Base-by-base conservation (phyloP, 1,284 basidiomycete species). In the Hypsizygus ulmarius region DNA sequence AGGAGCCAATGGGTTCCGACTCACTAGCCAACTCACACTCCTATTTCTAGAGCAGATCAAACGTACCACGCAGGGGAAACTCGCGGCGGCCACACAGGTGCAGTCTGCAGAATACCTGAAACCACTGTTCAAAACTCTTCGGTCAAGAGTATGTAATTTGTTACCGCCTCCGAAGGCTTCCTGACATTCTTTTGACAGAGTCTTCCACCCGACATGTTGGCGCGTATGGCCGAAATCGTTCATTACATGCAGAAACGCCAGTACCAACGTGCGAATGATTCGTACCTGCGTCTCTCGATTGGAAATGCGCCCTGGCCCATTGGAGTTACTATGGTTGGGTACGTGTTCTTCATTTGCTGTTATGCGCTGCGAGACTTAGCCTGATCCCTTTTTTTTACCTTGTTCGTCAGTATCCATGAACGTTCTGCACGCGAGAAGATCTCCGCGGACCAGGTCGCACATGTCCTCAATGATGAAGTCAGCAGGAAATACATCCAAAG, bases 231-330 rank as follows among this genome's bases (percentile, higher is more conserved):
- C 7, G 95, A 99, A 67, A 97, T 99, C 51, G 90, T 98, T 2
- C 90, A 98, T 62, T 75, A 93, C 68, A 94, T 97, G 90, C 97
- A 99, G 66, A 88, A 81, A 56, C 84, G 97, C 21, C 83, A 95
- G 66, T 99, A 99, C 62, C 89, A 97, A 61, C 81, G 78, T 50
- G 97, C 97, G 0, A 99, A 99, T 62, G 97, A 99, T 64, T 88
- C 94, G 0, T 99, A 99, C 67, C 81, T 99, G 12, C 88, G 96
- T 18, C 74, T 99, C 28, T 95, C 91, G 3, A 99, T 99, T 53
- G 97, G 97, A 12, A 99, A 97, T 63, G 96, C 97, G 0, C 95
- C 97, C 1, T 99, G 97, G 97, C 97, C 97, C 0, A 98, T 99
- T 62, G 97, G 97, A 46, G 97, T 99, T 4, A 99, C 97, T 50